Evolutionary conservation across 495 filamentous ascomycete species (phyloP), one percentile per base, ranked within the genome.

Genomic region (Tuber microsphaerosporum): DNA sequence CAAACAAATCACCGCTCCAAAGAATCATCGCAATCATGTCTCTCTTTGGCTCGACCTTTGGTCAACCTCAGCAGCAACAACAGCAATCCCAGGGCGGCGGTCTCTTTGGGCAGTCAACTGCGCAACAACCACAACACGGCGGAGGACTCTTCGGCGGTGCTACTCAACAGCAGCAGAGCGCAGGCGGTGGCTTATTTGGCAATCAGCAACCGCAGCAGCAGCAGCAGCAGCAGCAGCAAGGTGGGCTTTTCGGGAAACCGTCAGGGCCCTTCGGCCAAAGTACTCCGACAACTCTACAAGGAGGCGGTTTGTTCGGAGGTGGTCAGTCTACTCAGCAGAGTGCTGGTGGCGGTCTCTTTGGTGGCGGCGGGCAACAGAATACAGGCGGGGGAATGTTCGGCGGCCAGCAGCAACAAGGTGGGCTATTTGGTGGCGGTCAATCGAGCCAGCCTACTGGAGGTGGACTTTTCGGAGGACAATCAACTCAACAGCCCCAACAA

Each of bases 191-290:
- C 2, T 51, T 75, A 46, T 75, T 75, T 45, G 71, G 74, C 71
- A 46, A 43, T 44, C 65, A 76, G n/a, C 79, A 81, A 26, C 75
- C 72, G 16, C 79, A 75, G 9, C 75, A 78, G 68, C 76, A 78
- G 16, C 79, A 75, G 16, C 79, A 75, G 9, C 75, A 78, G 68
- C 76, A 78, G 19, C 79, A 81, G 71, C 79, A 72, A 51, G 82
- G 83, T 76, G 83, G 85, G 6, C 73, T 86, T 9, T 86, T 87
- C 71, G 86, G 85, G n/a, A 73, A 71, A 48, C 41, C 73, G 14
- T 31, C 51, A 5, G 51, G n/a, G 51, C n/a, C 12, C n/a, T 31
- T 61, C 26, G 74, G 76, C 42, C 73, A 75, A 44, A 81, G 76
- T 41, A 71, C 68, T 31, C 16, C 75, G 20, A 56, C 74, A 76